phyloP scores from a whole-genome alignment of 2,329 filamentous ascomycete species.

The Cladobotryum mycophilum region DNA sequence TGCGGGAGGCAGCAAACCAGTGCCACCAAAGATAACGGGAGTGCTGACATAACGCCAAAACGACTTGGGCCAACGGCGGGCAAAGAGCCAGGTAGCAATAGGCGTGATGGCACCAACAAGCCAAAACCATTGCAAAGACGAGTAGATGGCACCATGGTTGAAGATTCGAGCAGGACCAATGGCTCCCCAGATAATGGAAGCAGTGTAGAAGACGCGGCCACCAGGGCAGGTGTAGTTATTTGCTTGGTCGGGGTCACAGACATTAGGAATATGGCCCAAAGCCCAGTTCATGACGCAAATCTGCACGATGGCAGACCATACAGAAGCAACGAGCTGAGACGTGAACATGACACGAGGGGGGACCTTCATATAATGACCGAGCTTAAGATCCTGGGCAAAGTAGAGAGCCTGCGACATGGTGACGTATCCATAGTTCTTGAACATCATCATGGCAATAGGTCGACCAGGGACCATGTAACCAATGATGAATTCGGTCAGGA shows the following conservation, averaged over 20 bases:
- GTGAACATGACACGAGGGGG: conserved; percentile 57
- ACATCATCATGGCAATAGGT: conserved; percentile 70
- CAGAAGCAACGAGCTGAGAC: conserved; percentile 51
- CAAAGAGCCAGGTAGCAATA: conserved; percentile 56
- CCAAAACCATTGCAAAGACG: conserved; percentile 63
- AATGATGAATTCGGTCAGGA: conserved; percentile 66
- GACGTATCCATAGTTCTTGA: conserved; percentile 68
- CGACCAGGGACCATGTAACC: conserved; percentile 67
- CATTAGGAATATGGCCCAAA: conserved; percentile 52
- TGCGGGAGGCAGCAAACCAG: conserved; percentile 59
- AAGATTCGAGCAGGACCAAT: conserved; percentile 69
- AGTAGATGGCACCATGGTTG: conserved; percentile 55
- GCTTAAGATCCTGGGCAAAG: conserved; percentile 60
- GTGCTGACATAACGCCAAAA: conserved; percentile 60
- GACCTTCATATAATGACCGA: conserved; percentile 63
- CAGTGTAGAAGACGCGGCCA: conserved; percentile 57
- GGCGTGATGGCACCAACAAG: conserved; percentile 59
- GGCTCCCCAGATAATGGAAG: conserved; percentile 66
- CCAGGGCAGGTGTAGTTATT: conserved; percentile 52
- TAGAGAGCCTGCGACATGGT: conserved; percentile 60
- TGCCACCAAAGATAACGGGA: conserved; percentile 62
- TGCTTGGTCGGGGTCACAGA: conserved; percentile 51
- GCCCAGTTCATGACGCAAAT: conserved; percentile 62
- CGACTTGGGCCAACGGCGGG: conserved; percentile 54
- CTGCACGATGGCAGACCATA: conserved; percentile 58